Conservation (phyloP, 2,329 filamentous ascomycete species). For the Dryadomyces quercus-mongolicae region DNA sequence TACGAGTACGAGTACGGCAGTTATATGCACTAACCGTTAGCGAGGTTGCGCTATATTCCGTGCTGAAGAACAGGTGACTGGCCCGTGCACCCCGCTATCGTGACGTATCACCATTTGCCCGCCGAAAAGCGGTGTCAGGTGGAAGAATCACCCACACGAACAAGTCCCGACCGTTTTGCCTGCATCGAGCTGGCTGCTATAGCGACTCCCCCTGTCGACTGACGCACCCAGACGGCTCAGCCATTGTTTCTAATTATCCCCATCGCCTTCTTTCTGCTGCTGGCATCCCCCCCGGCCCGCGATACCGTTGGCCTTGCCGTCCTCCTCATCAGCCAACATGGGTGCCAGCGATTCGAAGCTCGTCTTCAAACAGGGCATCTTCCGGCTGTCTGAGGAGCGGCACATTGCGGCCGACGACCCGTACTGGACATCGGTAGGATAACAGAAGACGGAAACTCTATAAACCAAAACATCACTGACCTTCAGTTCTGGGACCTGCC, state of each 20-base stretch:
- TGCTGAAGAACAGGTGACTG: not conserved
- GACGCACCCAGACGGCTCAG: not conserved
- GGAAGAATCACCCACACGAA: not conserved
- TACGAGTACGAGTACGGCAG: no score
- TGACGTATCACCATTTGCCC: not conserved
- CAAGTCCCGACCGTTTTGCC: not conserved
- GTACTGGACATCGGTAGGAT: constrained; percentile 82
- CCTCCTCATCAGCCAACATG: constrained; percentile 41
- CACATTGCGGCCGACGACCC: constrained; percentile 77
- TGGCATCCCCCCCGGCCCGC: not conserved
- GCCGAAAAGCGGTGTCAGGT: not conserved
- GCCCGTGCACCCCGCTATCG: not conserved
- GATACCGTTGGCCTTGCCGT: not conserved
- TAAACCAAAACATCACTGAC: constrained; percentile 2
- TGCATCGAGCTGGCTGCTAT: no score
- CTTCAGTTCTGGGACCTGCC: constrained; percentile 90
- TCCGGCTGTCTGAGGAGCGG: constrained; percentile 84
- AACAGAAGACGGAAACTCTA: not conserved
- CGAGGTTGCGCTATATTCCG: not conserved
- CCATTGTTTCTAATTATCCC: not conserved
- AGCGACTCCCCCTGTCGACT: not conserved
- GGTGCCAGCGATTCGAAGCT: constrained; percentile 98
- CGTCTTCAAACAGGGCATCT: constrained; percentile 97
- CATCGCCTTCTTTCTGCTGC: not conserved
- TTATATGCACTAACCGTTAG: no score